Percentiles rank a stretch among this genome's conserved stretches.
phyloP scores from a whole-genome alignment of 495 filamentous ascomycete genomes.

The Aspergillus panamensis region DNA sequence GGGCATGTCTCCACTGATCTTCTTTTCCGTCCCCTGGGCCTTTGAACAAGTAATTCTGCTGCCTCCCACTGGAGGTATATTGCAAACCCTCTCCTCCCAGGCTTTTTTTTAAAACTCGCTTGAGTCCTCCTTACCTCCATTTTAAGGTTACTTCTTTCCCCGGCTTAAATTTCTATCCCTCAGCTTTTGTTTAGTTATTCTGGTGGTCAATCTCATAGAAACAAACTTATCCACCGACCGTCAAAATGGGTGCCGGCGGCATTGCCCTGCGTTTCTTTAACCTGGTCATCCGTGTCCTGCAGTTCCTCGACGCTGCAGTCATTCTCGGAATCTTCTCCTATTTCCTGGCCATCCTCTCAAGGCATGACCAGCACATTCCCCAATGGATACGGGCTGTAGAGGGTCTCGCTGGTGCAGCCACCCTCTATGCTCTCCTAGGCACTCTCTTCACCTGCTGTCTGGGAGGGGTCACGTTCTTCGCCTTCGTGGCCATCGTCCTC shows the following conservation, averaged over 20 bases:
- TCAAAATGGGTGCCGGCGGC: conserved; percentile 48
- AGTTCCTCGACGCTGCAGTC: conserved; percentile 66
- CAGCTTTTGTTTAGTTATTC: not conserved
- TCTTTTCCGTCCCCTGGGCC: conserved; percentile 11
- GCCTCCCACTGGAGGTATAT: conserved; percentile 14
- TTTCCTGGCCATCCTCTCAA: conserved; percentile 47
- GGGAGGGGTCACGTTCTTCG: conserved; percentile 72
- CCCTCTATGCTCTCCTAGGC: conserved; percentile 68
- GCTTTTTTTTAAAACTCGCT: conserved; percentile 1
- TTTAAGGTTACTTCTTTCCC: not conserved
- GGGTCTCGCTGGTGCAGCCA: conserved; percentile 71
- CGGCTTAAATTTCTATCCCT: not conserved
- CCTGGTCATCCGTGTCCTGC: conserved; percentile 62
- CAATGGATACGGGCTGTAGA: conserved; percentile 71
- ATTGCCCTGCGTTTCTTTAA: conserved; percentile 59
- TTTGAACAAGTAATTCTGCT: conserved; percentile 22
- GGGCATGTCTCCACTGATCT: conserved; percentile 19
- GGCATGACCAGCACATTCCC: conserved; percentile 56
- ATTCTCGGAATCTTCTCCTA: conserved; percentile 79
- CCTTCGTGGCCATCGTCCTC: conserved; percentile 66
- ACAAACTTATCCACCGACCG: not conserved
- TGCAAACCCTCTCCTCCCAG: conserved; percentile 10
- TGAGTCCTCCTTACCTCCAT: not conserved
- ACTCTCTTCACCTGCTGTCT: conserved; percentile 73
- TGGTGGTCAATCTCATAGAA: not conserved